These are phyloP conservation scores for Apiospora marii DNA, from an alignment of 2,329 filamentous ascomycete species.

Conservation along the genomic window DNA sequence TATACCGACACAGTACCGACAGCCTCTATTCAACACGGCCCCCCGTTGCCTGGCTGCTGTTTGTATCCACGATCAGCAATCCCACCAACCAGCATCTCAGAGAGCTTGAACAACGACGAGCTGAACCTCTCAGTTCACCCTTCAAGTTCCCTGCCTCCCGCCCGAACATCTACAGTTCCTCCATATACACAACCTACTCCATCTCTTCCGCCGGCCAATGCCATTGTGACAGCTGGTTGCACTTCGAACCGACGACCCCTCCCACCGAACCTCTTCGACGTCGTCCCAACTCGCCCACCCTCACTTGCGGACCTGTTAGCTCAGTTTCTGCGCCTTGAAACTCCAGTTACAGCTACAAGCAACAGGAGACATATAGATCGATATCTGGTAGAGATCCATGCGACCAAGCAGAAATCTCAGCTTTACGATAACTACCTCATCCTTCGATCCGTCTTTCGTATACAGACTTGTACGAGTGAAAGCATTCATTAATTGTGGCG, in stretches of 20 bases:
- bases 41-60: slow-evolving; percentile 21
- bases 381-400: slow-evolving; percentile 18
- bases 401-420: slow-evolving; percentile 15
- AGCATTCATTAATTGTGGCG: slow-evolving; percentile 41
- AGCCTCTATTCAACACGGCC: slow-evolving; percentile 17
- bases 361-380: slow-evolving; percentile 14
- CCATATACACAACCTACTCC: slow-evolving; percentile 1
- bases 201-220: slow-evolving; percentile 11
- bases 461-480: slow-evolving; percentile 26
- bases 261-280: not conserved
- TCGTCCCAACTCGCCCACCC: slow-evolving; percentile 16
- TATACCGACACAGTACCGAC: slow-evolving; percentile 16
- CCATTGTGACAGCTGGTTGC: slow-evolving; percentile 20
- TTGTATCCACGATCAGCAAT: slow-evolving; percentile 2
- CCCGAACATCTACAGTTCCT: not conserved
- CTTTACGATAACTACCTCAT: not conserved
- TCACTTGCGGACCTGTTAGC: slow-evolving; percentile 29
- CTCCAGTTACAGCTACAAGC: slow-evolving; percentile 8
- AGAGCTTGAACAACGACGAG: not conserved
- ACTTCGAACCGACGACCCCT: slow-evolving; percentile 15
- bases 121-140: not conserved
- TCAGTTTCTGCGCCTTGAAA: slow-evolving; percentile 28
- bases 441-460: slow-evolving; percentile 20
- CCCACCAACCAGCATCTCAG: slow-evolving; percentile 3
- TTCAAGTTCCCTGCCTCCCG: not conserved